Evolutionary conservation across 371 early-diverging fungal species (phyloP).

Genomic region (Choanephora cucurbitarum): DNA sequence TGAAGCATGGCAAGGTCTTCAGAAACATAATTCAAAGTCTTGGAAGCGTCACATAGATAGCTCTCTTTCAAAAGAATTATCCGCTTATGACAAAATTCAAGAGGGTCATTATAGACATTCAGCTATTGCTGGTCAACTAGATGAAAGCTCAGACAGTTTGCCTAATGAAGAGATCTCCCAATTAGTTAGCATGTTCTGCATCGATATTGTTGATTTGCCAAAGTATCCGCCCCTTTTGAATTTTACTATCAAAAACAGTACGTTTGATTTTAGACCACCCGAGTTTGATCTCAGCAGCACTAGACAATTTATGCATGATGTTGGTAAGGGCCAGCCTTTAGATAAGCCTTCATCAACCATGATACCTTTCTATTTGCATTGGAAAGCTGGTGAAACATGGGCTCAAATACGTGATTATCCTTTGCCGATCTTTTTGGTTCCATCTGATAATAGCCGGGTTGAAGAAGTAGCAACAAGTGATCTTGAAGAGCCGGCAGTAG

Average conservation of each 20-base stretch:
- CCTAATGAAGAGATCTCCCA: constrained; percentile 10
- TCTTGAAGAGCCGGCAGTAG: background rate
- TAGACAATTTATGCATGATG: constrained; percentile 58
- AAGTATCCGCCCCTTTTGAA: constrained; percentile 48
- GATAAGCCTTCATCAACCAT: constrained; percentile 58
- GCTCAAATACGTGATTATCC: constrained; percentile 65
- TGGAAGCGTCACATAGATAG: constrained; percentile 52
- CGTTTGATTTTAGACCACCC: constrained; percentile 40
- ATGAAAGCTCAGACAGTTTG: constrained; percentile 14
- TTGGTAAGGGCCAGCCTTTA: constrained; percentile 60
- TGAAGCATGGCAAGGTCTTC: constrained; percentile 58
- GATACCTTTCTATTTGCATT: constrained; percentile 53
- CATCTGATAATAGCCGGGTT: constrained; percentile 22
- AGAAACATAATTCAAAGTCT: constrained; percentile 56
- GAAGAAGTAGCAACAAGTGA: background rate
- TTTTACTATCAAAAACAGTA: constrained; percentile 38
- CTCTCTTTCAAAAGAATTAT: constrained; percentile 29
- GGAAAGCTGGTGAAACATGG: constrained; percentile 44
- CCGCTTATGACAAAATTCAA: constrained; percentile 16
- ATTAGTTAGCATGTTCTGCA: constrained; percentile 26
- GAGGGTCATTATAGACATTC: constrained; percentile 25
- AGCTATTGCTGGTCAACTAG: constrained; percentile 12
- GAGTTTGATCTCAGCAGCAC: constrained; percentile 50
- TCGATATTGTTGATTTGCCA: constrained; percentile 28
- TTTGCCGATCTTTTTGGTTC: constrained; percentile 55